phyloP scores from a whole-genome alignment of 2,329 filamentous ascomycete genomes.

The Torrubiellomyces zombiae region DNA sequence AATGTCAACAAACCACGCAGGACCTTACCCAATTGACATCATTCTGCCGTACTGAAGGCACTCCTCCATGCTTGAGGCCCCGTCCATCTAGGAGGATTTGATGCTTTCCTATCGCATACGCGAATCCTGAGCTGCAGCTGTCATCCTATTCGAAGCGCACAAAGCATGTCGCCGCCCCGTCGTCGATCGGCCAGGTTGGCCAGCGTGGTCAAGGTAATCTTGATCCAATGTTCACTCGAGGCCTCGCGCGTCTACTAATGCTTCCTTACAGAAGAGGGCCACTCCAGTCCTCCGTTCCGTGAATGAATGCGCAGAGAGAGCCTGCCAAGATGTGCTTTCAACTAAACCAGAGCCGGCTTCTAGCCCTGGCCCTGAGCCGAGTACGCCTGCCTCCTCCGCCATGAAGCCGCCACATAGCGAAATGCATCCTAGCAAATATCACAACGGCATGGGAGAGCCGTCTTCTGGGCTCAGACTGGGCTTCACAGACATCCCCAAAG shows the following conservation, averaged over 20 bases:
- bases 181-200: slow-evolving; percentile 28
- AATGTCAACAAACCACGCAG: slow-evolving; percentile 7
- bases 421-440: slow-evolving; percentile 81
- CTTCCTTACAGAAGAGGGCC: slow-evolving; percentile 12
- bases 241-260: background rate
- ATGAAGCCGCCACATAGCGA: slow-evolving; percentile 59
- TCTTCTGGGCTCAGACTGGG: slow-evolving; percentile 71
- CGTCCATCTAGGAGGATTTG: no score
- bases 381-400: slow-evolving; percentile 48
- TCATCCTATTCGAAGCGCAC: no score
- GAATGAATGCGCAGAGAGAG: slow-evolving; percentile 24
- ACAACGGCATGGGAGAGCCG: slow-evolving; percentile 56
- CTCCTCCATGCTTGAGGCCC: no score
- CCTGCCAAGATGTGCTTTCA: slow-evolving; percentile 13
- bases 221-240: slow-evolving; percentile 6
- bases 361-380: slow-evolving; percentile 20
- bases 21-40: slow-evolving; percentile 5
- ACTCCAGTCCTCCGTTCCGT: slow-evolving; percentile 23
- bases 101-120: no score
- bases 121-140: no score
- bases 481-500: slow-evolving; percentile 56
- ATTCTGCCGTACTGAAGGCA: slow-evolving; percentile 3
- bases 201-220: slow-evolving; percentile 18
- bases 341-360: no score
- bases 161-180: slow-evolving; percentile 23